These are phyloP conservation scores for Biscutella auriculata DNA, from an alignment of 441 rosid genomes.

Conservation along the genomic window DNA sequence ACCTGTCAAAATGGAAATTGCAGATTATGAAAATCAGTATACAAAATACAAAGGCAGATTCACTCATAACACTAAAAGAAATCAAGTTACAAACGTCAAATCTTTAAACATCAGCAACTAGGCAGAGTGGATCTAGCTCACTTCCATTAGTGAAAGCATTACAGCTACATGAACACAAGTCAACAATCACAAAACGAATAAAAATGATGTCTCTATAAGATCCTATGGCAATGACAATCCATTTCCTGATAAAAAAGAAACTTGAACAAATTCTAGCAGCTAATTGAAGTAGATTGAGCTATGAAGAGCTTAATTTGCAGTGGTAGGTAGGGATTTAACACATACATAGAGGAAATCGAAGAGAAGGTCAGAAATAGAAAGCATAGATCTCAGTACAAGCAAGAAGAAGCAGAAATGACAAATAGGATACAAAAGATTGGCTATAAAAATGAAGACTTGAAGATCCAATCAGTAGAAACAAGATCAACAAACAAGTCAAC, in stretches of 20 bases:
- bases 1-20: slow-evolving; percentile 34
- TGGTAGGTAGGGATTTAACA: background rate
- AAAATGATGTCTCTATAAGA: background rate
- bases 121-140: background rate
- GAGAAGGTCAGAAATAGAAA: background rate
- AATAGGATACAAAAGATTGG: background rate
- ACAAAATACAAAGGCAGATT: slow-evolving; percentile 5
- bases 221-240: background rate
- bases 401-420: slow-evolving; percentile 6
- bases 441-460: background rate
- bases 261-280: background rate
- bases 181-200: background rate
- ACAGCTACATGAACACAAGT: slow-evolving; percentile 9
- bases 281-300: slow-evolving; percentile 1
- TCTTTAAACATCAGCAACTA: background rate
- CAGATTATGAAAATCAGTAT: slow-evolving; percentile 6
- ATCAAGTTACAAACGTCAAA: background rate
- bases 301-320: slow-evolving; percentile 9
- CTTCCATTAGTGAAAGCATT: no score
- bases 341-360: background rate
- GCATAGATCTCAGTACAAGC: slow-evolving; percentile 6
- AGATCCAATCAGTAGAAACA: slow-evolving; percentile 3
- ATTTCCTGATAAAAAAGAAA: background rate
- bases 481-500: slow-evolving; percentile 7
- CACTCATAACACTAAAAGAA: no score